phyloP scores from a whole-genome alignment of 352 stramenopile genomes.

The Pythium aphanidermatum region DNA sequence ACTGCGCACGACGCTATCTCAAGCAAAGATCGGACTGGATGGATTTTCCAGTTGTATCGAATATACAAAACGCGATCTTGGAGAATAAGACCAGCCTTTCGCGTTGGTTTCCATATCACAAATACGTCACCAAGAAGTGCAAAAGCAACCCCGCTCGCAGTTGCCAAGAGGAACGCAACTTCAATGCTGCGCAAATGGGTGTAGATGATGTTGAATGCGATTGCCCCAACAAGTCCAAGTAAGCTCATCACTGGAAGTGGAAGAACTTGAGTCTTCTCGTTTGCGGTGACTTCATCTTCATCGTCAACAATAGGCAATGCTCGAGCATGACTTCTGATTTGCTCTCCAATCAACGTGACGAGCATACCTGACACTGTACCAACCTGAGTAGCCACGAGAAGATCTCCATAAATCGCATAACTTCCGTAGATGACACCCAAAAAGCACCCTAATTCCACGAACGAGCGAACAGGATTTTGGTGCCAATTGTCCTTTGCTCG shows the following conservation, averaged over 20 bases:
- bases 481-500: conserved; percentile 66
- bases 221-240: conserved; percentile 62
- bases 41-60: conserved; percentile 48
- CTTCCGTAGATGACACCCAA: conserved; percentile 86
- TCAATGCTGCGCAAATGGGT: conserved; percentile 76
- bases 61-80: conserved; percentile 73
- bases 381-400: conserved; percentile 77
- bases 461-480: conserved; percentile 71
- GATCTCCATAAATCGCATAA: conserved; percentile 76
- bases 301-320: conserved; percentile 21
- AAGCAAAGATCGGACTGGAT: conserved; percentile 43
- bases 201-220: conserved; percentile 88
- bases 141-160: conserved; percentile 69
- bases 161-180: conserved; percentile 75
- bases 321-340: conserved; percentile 51
- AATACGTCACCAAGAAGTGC: conserved; percentile 78
- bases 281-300: conserved; percentile 29
- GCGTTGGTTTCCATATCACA: conserved; percentile 78
- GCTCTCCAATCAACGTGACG: conserved; percentile 72
- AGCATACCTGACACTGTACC: conserved; percentile 77
- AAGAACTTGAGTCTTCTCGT: conserved; percentile 64
- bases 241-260: conserved; percentile 78
- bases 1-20: conserved; percentile 49
- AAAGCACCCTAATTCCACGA: conserved; percentile 81
- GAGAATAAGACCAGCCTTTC: conserved; percentile 70